A percentile compares a stretch with the other conserved stretches of the same genome.
These are phyloP conservation scores for Penicillium griseofulvum DNA, from an alignment of 2,329 filamentous ascomycete species.

Conservation along the genomic window DNA sequence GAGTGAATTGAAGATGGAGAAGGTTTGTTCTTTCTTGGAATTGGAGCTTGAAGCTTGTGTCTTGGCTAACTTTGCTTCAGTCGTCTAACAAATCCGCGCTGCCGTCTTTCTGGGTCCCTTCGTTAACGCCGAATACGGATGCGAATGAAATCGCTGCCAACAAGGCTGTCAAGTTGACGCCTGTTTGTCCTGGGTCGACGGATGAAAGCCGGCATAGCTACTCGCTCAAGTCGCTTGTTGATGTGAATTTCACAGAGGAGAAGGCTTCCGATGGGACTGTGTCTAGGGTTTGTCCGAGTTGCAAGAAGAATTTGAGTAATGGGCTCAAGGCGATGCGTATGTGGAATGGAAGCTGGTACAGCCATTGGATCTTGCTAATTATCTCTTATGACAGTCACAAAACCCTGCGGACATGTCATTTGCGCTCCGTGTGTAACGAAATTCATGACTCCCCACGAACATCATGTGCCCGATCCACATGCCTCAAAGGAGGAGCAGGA, in stretches of 20 bases:
- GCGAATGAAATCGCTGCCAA: slow-evolving; percentile 54
- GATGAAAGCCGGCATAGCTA: slow-evolving; percentile 67
- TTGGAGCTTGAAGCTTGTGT: not conserved
- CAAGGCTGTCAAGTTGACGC: slow-evolving; percentile 65
- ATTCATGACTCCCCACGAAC: slow-evolving; percentile 65
- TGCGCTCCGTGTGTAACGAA: slow-evolving; percentile 81
- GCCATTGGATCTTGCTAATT: slow-evolving; percentile 1
- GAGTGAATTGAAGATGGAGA: slow-evolving; percentile 69
- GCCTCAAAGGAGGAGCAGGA: slow-evolving; percentile 52
- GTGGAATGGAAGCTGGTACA: slow-evolving; percentile 15
- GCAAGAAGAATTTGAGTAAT: slow-evolving; percentile 78
- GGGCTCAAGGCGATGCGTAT: slow-evolving; percentile 70
- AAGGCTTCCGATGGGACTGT: slow-evolving; percentile 50
- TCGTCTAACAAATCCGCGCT: slow-evolving; percentile 63
- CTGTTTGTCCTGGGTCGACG: slow-evolving; percentile 73
- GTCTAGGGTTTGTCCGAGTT: slow-evolving; percentile 72
- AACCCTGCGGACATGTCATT: slow-evolving; percentile 87
- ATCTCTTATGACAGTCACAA: slow-evolving; percentile 56
- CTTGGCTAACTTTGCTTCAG: slow-evolving; percentile 19
- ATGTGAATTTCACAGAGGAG: slow-evolving; percentile 74
- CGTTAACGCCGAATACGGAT: slow-evolving; percentile 68
- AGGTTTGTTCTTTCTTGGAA: slow-evolving; percentile 40
- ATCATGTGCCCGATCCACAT: slow-evolving; percentile 56
- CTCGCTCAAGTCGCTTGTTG: slow-evolving; percentile 73
- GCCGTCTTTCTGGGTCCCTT: slow-evolving; percentile 91